Evolutionary conservation across 202 grass and related monocot species (phyloP), one percentile per base, ranked within the genome.

Genomic region (Panicum hallii): DNA sequence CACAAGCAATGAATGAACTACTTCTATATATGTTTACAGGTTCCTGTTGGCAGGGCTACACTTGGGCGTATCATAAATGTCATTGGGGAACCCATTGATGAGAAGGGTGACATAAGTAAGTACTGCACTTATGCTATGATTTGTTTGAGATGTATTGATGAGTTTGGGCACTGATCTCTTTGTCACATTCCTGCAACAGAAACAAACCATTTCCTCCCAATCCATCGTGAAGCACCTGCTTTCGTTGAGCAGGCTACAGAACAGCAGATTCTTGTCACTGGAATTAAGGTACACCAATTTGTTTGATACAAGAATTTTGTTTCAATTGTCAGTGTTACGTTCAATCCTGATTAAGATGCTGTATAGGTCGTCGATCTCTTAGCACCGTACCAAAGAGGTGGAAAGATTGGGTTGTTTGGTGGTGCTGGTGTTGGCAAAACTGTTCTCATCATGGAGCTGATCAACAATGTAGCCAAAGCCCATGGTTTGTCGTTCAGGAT

Each of bases 171-270:
- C 50, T 74, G 36, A 73, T 36, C 19, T 49, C 10, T 46, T 20
- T 72, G 20, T 54, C 71, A 64, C 54, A 82, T 75, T 65, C 20
- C 15, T 36, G 52, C 82, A 95, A 88, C 57, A 74, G 71, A 36
- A 95, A 99, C 97, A 42, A 91, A 85, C 61, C 90, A 96, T 74
- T 94, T 79, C 77, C 93, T 99, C 75, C 97, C 97, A 19, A 99
- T 99, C 54, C 97, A 99, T 96, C 97, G 97, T 65, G 97, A 99
- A 85, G 93, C 97, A 23, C 97, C 97, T 83, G 90, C 91, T 82
- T 99, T 99, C 30, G 90, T 99, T 85, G 97, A 99, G 79, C 93
- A 99, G 88, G 97, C 97, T 57, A 99, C 97, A 44, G 97, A 99
- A 53, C 93, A 99, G 60, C 93, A 99, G 82, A 94, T 99, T 87